A percentile compares a stretch with the other conserved stretches of the same genome.
Conservation (phyloP, 202 grass and related monocot species). For the Carex arenaria region DNA sequence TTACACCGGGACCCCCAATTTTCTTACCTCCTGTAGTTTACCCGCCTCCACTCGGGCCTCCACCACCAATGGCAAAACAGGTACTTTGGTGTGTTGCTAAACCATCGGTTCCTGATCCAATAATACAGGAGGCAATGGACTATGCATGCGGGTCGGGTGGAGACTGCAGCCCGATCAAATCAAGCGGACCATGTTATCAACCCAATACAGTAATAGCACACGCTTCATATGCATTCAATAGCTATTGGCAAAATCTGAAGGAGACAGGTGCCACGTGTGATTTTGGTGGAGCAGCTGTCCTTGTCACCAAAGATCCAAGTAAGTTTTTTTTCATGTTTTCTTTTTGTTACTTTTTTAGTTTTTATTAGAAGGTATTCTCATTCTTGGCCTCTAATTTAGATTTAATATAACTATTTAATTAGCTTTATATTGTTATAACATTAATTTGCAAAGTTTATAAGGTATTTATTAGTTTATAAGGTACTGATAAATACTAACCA, state of each 20-base stretch:
- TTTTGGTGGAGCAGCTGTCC: conserved; percentile 80
- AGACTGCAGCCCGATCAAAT: conserved; percentile 48
- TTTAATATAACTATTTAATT: background rate
- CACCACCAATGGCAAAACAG: conserved; percentile 28
- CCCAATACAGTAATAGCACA: conserved; percentile 70
- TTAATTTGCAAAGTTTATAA: background rate
- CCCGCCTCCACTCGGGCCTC: conserved; percentile 56
- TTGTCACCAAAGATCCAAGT: conserved; percentile 82
- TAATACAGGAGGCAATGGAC: conserved; percentile 96
- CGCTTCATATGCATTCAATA: conserved; percentile 81
- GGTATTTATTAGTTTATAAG: background rate
- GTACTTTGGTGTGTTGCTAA: conserved; percentile 82
- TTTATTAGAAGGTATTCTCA: background rate
- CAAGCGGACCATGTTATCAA: conserved; percentile 56
- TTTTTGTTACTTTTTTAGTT: background rate
- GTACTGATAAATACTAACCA: background rate
- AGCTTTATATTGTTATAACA: background rate
- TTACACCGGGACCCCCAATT: conserved; percentile 29
- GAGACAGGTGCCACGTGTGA: conserved; percentile 63
- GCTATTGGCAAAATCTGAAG: conserved; percentile 61
- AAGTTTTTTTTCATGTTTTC: background rate
- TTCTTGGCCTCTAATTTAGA: background rate
- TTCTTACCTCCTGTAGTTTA: conserved; percentile 82
- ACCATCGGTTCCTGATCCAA: conserved; percentile 81
- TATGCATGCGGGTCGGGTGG: conserved; percentile 72